phyloP scores from a whole-genome alignment of 2,329 filamentous ascomycete species.

The Akanthomyces uredinophilus region DNA sequence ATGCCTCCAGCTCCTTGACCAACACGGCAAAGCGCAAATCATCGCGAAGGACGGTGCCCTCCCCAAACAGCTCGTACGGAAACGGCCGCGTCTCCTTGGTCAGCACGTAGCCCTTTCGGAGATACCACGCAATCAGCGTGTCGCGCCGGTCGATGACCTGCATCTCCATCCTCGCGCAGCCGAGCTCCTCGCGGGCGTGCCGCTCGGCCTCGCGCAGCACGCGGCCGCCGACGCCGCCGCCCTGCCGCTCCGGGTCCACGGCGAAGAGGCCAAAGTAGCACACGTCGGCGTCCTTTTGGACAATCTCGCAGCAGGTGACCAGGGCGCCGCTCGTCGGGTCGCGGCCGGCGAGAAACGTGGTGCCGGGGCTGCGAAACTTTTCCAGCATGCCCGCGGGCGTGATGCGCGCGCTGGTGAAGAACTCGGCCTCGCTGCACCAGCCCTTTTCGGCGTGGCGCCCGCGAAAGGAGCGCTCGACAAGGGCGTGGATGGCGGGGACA shows the following conservation, averaged over 20 bases:
- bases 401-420: slow-evolving; percentile 40
- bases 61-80: slow-evolving; percentile 34
- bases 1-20: slow-evolving; percentile 31
- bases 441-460: slow-evolving; percentile 35
- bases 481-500: slow-evolving; percentile 29
- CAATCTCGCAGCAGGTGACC: slow-evolving; percentile 42
- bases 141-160: slow-evolving; percentile 37
- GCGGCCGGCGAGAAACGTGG: slow-evolving; percentile 34
- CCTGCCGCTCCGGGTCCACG: slow-evolving; percentile 38
- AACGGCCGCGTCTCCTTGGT: slow-evolving; percentile 38
- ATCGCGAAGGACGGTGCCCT: slow-evolving; percentile 33
- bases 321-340: slow-evolving; percentile 23
- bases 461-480: slow-evolving; percentile 41
- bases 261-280: slow-evolving; percentile 46
- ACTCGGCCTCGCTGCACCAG: slow-evolving; percentile 44
- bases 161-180: slow-evolving; percentile 36
- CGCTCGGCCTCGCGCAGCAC: slow-evolving; percentile 38
- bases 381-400: slow-evolving; percentile 28
- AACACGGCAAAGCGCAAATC: slow-evolving; percentile 40
- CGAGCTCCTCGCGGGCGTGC: slow-evolving; percentile 30
- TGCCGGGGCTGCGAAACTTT: slow-evolving; percentile 36
- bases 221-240: slow-evolving; percentile 37
- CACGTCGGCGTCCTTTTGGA: slow-evolving; percentile 22
- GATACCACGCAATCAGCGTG: slow-evolving; percentile 44
- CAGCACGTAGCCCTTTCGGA: slow-evolving; percentile 35